These are phyloP conservation scores for Suillus tomentosus DNA, from an alignment of 768 basidiomycete species.

Conservation along the genomic window DNA sequence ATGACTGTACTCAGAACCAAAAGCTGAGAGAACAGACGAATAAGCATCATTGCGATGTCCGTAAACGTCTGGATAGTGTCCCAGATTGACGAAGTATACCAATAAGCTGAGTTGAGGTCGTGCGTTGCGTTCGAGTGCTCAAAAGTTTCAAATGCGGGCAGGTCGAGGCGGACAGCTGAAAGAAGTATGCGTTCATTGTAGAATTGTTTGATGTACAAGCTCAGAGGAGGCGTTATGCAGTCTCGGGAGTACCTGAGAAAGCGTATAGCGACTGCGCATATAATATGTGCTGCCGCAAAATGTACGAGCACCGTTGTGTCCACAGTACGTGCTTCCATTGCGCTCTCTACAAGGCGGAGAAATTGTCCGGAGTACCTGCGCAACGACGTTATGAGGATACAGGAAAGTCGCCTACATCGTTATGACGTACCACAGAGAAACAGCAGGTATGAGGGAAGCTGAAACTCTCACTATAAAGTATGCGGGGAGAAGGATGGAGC, in stretches of 20 bases:
- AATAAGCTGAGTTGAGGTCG: slow-evolving; percentile 47
- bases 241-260: slow-evolving; percentile 43
- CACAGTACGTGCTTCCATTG: slow-evolving; percentile 62
- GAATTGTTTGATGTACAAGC: slow-evolving; percentile 57
- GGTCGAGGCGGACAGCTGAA: slow-evolving; percentile 68
- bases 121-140: no score
- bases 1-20: slow-evolving; percentile 61
- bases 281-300: slow-evolving; percentile 55
- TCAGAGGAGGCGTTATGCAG: slow-evolving; percentile 50
- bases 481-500: no score
- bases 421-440: slow-evolving; percentile 54
- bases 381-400: neutral
- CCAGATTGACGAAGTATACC: slow-evolving; percentile 55
- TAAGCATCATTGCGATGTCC: slow-evolving; percentile 42
- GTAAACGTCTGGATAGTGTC: slow-evolving; percentile 50
- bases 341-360: slow-evolving; percentile 63
- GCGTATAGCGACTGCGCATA: slow-evolving; percentile 50
- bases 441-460: slow-evolving; percentile 58
- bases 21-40: slow-evolving; percentile 61
- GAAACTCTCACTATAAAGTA: slow-evolving; percentile 36
- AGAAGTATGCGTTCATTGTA: slow-evolving; percentile 64
- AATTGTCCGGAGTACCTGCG: slow-evolving; percentile 69
- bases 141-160: slow-evolving; percentile 52
- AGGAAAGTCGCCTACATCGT: neutral
- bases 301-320: slow-evolving; percentile 56